phyloP scores from a whole-genome alignment of 148 eudicot species.

The Nepenthes gracilis region DNA sequence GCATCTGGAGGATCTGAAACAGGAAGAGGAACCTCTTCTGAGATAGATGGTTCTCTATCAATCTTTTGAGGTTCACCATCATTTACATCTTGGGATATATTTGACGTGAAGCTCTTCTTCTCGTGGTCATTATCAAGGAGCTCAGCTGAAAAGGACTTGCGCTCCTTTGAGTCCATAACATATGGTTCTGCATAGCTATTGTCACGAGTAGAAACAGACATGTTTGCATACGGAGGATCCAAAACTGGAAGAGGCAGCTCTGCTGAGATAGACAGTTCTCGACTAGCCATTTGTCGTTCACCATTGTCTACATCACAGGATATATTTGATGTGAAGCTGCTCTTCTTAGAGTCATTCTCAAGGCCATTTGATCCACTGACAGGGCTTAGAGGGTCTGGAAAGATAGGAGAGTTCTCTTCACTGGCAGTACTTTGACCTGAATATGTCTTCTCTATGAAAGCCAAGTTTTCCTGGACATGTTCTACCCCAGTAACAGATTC shows the following conservation, averaged over 20 bases:
- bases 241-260: background rate
- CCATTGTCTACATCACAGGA: slow-evolving; percentile 33
- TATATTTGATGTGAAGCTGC: slow-evolving; percentile 49
- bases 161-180: slow-evolving; percentile 1
- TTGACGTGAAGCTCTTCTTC: slow-evolving; percentile 49
- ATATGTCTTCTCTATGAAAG: slow-evolving; percentile 13
- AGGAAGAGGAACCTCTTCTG: slow-evolving; percentile 16
- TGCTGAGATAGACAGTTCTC: background rate
- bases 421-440: slow-evolving; percentile 29
- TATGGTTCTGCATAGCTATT: slow-evolving; percentile 1
- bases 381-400: slow-evolving; percentile 48
- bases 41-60: slow-evolving; percentile 7
- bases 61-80: slow-evolving; percentile 15
- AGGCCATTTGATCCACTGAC: slow-evolving; percentile 14
- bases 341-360: slow-evolving; percentile 39
- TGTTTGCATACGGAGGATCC: slow-evolving; percentile 2
- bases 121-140: slow-evolving; percentile 39
- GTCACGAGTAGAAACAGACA: slow-evolving; percentile 2
- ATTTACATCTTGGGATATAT: slow-evolving; percentile 29
- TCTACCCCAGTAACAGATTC: slow-evolving; percentile 18
- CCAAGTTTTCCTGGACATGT: slow-evolving; percentile 17
- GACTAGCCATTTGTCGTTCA: slow-evolving; percentile 5
- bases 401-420: slow-evolving; percentile 49
- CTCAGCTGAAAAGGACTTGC: slow-evolving; percentile 29
- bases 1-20: slow-evolving; percentile 15